Evolutionary conservation across 805 yeast species (phyloP).

Genomic region (Schwanniomyces vanrijiae): DNA sequence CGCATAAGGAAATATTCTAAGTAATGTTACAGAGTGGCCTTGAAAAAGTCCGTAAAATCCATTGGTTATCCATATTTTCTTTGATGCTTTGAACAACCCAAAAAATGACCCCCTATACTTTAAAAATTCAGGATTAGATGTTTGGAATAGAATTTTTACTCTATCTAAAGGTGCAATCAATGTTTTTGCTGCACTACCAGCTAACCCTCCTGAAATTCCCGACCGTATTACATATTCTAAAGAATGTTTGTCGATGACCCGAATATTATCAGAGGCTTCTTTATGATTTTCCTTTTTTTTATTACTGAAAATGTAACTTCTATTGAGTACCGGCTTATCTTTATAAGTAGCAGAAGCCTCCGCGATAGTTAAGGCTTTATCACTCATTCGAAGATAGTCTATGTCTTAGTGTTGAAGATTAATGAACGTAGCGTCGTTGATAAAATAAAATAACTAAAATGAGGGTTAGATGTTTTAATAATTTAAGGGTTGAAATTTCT

Average conservation of each 20-base stretch:
- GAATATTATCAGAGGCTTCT: conserved; percentile 14
- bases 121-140: conserved; percentile 85
- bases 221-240: conserved; percentile 77
- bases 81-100: conserved; percentile 76
- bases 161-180: conserved; percentile 94
- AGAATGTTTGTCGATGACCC: conserved; percentile 62
- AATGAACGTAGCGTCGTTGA: background rate
- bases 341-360: background rate
- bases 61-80: conserved; percentile 61
- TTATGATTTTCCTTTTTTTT: background rate
- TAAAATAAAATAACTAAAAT: background rate
- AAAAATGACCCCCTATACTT: conserved; percentile 75
- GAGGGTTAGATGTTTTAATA: background rate
- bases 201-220: conserved; percentile 92
- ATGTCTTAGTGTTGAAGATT: background rate
- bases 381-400: background rate
- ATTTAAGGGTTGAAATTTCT: background rate
- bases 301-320: background rate
- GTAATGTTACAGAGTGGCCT: conserved; percentile 91
- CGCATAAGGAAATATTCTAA: conserved; percentile 94
- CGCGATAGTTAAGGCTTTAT: background rate
- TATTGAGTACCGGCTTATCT: background rate
- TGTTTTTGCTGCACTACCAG: conserved; percentile 96
- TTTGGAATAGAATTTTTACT: conserved; percentile 92
- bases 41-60: conserved; percentile 84